Conservation (phyloP, 805 yeast species). For the baker's yeast (Saccharomyces cerevisiae) region DNA sequence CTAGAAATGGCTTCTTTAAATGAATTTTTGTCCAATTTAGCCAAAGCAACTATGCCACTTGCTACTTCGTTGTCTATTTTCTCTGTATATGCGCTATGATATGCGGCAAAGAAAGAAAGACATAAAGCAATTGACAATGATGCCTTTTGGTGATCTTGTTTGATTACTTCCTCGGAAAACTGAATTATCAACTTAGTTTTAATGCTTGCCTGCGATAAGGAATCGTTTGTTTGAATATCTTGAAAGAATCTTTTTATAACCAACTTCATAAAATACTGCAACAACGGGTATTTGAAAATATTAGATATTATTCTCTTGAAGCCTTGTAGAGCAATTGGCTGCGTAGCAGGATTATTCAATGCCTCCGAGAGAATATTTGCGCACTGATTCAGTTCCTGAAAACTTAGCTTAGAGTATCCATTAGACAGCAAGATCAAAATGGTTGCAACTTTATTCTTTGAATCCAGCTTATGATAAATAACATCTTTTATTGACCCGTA, state of each 20-base stretch:
- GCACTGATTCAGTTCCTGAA: slow-evolving; percentile 33
- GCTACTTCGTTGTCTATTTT: slow-evolving; percentile 35
- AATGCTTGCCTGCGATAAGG: slow-evolving; percentile 1
- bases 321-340: slow-evolving; percentile 49
- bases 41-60: slow-evolving; percentile 40
- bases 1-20: slow-evolving; percentile 43
- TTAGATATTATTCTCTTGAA: slow-evolving; percentile 44
- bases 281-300: slow-evolving; percentile 17
- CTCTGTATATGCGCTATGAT: slow-evolving; percentile 14
- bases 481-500: slow-evolving; percentile 31
- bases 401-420: slow-evolving; percentile 27
- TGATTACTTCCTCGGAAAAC: slow-evolving; percentile 34
- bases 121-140: slow-evolving; percentile 6
- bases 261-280: slow-evolving; percentile 34
- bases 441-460: slow-evolving; percentile 36
- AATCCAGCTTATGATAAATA: slow-evolving; percentile 14
- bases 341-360: slow-evolving; percentile 30
- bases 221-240: slow-evolving; percentile 7
- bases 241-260: slow-evolving; percentile 41
- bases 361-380: slow-evolving; percentile 31
- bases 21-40: slow-evolving; percentile 35
- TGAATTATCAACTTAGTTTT: slow-evolving; percentile 28
- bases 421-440: slow-evolving; percentile 36
- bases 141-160: slow-evolving; percentile 10
- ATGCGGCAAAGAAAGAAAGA: slow-evolving; percentile 35